Percentiles rank a stretch among this genome's conserved stretches.
Evolutionary conservation across 495 filamentous ascomycete species (phyloP).

Genomic region (Corynascus novoguineensis): DNA sequence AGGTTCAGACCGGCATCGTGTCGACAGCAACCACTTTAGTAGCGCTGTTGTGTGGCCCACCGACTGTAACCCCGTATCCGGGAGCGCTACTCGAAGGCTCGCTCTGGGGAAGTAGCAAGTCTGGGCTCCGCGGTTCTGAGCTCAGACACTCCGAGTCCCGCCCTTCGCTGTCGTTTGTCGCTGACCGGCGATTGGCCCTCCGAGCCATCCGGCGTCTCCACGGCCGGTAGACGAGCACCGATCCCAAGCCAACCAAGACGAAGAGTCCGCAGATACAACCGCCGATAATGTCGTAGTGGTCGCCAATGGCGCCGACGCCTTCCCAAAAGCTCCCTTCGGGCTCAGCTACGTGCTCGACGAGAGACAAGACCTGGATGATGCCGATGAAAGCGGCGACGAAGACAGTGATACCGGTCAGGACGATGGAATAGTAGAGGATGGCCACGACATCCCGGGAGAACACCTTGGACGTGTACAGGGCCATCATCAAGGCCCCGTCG

Average conservation of each 20-base stretch:
- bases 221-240: constrained; percentile 66
- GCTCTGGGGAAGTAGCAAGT: not conserved
- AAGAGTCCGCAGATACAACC: constrained; percentile 81
- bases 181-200: constrained; percentile 4
- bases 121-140: not conserved
- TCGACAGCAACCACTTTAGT: too few relatives aligned
- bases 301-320: constrained; percentile 65
- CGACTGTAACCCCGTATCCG: not conserved
- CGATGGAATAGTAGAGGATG: constrained; percentile 90
- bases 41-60: not conserved
- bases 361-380: constrained; percentile 71
- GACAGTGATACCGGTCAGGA: constrained; percentile 82
- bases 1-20: too few relatives aligned
- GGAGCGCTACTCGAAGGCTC: not conserved
- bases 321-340: constrained; percentile 81
- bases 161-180: too few relatives aligned
- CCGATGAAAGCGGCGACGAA: constrained; percentile 82
- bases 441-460: constrained; percentile 74
- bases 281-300: constrained; percentile 83
- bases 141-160: too few relatives aligned
- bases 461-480: constrained; percentile 74
- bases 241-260: constrained; percentile 64
- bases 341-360: constrained; percentile 67
- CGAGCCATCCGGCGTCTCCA: constrained; percentile 56
- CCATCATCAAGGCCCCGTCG: constrained; percentile 93